Evolutionary conservation across 163 green algal species (phyloP).

Genomic region (Volvox carteri): DNA sequence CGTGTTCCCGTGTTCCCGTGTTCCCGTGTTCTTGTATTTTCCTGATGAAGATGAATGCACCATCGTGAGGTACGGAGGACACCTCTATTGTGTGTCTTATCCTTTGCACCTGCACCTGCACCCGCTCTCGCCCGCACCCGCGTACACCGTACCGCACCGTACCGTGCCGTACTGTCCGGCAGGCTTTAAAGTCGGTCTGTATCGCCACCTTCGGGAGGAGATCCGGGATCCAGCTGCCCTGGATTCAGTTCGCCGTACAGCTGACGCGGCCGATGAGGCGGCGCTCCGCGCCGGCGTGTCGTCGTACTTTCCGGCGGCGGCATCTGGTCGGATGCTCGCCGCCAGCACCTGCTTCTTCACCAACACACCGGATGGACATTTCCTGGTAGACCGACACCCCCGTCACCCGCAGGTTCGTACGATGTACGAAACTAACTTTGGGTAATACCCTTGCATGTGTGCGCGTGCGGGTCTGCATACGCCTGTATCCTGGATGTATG

Average conservation of each 20-base stretch:
- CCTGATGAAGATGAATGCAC: too few relatives aligned
- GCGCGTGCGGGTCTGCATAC: too few relatives aligned
- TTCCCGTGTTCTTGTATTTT: too few relatives aligned
- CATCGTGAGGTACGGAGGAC: too few relatives aligned
- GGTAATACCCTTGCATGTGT: too few relatives aligned
- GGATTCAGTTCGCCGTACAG: not conserved
- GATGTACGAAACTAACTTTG: too few relatives aligned
- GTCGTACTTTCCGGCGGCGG: constrained; percentile 58
- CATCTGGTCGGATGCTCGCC: constrained; percentile 50
- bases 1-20: too few relatives aligned
- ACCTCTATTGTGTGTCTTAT: too few relatives aligned
- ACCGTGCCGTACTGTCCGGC: not conserved
- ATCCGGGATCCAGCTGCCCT: constrained; percentile 49
- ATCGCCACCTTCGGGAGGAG: constrained; percentile 47
- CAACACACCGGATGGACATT: constrained; percentile 75
- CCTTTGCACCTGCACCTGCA: too few relatives aligned
- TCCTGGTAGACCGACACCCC: constrained; percentile 77
- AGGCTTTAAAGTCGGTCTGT: constrained; percentile 71
- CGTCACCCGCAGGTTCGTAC: constrained; percentile 69
- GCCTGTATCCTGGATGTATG: too few relatives aligned
- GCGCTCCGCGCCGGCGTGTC: constrained; percentile 55
- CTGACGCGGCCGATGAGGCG: constrained; percentile 47
- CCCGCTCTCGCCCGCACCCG: too few relatives aligned
- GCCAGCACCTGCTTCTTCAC: constrained; percentile 74
- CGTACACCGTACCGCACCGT: not conserved